Base-by-base conservation (phyloP, 1,284 basidiomycete genomes). In the Pseudozyma hubeiensis region DNA sequence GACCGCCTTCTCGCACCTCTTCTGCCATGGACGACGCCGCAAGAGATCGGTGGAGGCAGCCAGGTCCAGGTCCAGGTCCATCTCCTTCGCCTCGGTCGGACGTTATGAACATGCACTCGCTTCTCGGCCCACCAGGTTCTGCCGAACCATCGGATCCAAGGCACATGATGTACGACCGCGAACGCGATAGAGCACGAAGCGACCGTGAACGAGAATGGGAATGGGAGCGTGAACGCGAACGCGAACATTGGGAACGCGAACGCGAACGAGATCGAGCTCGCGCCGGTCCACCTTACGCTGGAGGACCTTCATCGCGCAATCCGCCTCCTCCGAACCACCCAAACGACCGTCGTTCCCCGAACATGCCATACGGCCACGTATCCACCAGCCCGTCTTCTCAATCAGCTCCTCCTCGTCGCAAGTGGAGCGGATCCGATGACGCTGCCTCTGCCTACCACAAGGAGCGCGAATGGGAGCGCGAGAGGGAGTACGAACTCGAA, bases 21-120 rank as follows among this genome's bases (percentile, higher is more conserved):
- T 58, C 58, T 14, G 59, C 50, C 46, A 61, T 61, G 46, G 65
- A 69, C 35, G 65, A 65, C 30, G 54, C 59, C 10, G 24, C 66
- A n/a, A 52, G 66, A 19, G 71, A 74, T 4, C 63, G 67, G 1
- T 75, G 66, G 63, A 43, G 67, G 5, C 71, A 51, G 3, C 41
- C 66, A 9, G 46, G 54, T 16, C 41, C 66, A 19, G 50, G 24
- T 24, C 24, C 24, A 24, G 24, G 24, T 16, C 41, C 66, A n/a
- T 46, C 52, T 7, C 57, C 64, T 5, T 48, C 61, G 3, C 63
- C 63, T 35, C 51, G 77, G 35, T 65, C 60, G 53, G 74, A 78
- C 35, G 60, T 68, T 33, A 78, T 78, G 77, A 78, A 76, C 58
- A 78, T 78, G 77, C 74, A 61, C 57, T 78, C 77, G 8, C 66